These are phyloP conservation scores for Alternaria infectoria DNA, from an alignment of 2,329 filamentous ascomycete genomes.

Conservation along the genomic window DNA sequence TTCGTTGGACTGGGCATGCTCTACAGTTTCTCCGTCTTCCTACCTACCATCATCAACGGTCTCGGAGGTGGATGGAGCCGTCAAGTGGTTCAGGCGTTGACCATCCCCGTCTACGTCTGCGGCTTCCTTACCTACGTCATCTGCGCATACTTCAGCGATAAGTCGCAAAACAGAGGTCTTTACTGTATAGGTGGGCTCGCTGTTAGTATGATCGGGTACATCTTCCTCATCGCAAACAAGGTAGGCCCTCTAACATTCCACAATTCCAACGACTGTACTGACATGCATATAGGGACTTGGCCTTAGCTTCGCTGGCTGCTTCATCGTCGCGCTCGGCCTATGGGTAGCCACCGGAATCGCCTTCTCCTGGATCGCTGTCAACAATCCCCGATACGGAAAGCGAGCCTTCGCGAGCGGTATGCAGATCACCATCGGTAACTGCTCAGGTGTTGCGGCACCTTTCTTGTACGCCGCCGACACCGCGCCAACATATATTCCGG, in stretches of 20 bases:
- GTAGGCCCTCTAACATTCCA: neutral
- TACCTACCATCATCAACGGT: slow-evolving; percentile 39
- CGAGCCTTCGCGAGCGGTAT: slow-evolving; percentile 36
- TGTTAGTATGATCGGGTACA: slow-evolving; percentile 58
- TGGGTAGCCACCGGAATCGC: slow-evolving; percentile 34
- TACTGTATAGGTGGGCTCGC: slow-evolving; percentile 32
- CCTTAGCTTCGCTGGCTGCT: slow-evolving; percentile 33
- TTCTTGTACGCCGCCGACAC: slow-evolving; percentile 27
- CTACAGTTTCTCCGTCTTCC: slow-evolving; percentile 35
- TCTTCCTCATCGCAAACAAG: slow-evolving; percentile 43
- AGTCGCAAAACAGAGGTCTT: slow-evolving; percentile 33
- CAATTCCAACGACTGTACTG: neutral
- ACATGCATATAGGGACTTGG: slow-evolving; percentile 7
- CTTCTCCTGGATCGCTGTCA: slow-evolving; percentile 37
- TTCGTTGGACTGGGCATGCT: slow-evolving; percentile 33
- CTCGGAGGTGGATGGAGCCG: slow-evolving; percentile 32
- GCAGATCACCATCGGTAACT: slow-evolving; percentile 47
- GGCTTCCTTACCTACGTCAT: slow-evolving; percentile 32
- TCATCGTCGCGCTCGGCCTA: slow-evolving; percentile 38
- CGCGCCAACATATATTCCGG: slow-evolving; percentile 24
- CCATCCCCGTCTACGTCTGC: slow-evolving; percentile 39
- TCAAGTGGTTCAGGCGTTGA: slow-evolving; percentile 37
- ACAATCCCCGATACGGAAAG: slow-evolving; percentile 41
- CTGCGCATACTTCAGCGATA: slow-evolving; percentile 33
- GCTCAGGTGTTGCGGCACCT: slow-evolving; percentile 40